A percentile compares a stretch with the other conserved stretches of the same genome.
Evolutionary conservation across 2,329 filamentous ascomycete genomes (phyloP).

Genomic region (Geosmithia putterillii): DNA sequence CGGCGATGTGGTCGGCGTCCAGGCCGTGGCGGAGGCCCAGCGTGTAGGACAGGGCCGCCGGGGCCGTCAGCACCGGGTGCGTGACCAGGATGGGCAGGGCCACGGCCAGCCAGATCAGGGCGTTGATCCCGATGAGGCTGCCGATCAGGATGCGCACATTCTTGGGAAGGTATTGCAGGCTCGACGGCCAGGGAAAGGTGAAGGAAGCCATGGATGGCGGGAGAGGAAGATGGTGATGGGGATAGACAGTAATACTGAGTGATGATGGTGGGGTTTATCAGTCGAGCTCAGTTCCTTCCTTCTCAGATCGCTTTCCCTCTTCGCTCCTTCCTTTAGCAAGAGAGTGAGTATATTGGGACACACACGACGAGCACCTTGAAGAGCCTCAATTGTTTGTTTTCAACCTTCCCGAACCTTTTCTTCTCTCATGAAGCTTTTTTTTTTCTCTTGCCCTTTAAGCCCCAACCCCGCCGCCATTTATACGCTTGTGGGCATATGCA

Average conservation of each 20-base stretch:
- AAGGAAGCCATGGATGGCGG: not conserved
- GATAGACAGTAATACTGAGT: not conserved
- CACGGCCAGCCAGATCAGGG: constrained; percentile 39
- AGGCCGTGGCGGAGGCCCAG: constrained; percentile 89
- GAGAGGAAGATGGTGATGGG: too few relatives aligned
- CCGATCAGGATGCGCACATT: constrained; percentile 35
- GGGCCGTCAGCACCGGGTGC: constrained; percentile 55
- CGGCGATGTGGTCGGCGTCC: constrained; percentile 80
- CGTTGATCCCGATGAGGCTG: constrained; percentile 36
- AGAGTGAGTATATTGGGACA: not conserved
- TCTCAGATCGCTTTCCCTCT: not conserved
- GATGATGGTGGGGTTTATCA: not conserved
- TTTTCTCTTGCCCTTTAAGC: not conserved
- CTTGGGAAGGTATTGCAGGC: constrained; percentile 15
- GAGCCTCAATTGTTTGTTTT: too few relatives aligned
- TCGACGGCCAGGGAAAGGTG: not conserved
- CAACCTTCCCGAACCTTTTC: not conserved
- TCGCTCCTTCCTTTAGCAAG: not conserved
- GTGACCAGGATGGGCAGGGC: constrained; percentile 37
- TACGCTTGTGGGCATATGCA: not conserved
- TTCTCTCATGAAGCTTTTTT: not conserved
- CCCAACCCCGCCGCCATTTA: not conserved
- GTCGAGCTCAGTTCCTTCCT: not conserved
- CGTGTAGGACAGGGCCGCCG: constrained; percentile 76
- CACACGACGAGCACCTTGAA: not conserved